phyloP scores from a whole-genome alignment of 139 green algal species.

The Tetradesmus lagerheimii region DNA sequence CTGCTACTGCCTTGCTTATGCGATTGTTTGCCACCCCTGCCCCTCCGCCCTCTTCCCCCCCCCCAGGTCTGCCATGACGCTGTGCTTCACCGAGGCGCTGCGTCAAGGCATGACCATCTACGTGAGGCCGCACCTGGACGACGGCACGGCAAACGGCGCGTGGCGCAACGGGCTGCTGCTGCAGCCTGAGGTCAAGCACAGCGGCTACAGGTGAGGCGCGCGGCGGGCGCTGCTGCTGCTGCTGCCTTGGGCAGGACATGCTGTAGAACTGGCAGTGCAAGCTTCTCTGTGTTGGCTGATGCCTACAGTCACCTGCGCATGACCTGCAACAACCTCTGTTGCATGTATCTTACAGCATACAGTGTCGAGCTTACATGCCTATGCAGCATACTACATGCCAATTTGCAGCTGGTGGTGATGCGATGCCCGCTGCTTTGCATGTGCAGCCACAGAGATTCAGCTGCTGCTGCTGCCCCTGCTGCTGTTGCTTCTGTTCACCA shows the following conservation, averaged over 20 bases:
- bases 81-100: constrained; percentile 52
- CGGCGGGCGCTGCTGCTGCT: background rate
- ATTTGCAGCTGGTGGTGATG: background rate
- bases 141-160: constrained; percentile 34
- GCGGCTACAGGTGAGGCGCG: constrained; percentile 18
- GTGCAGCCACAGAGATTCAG: background rate
- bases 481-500: background rate
- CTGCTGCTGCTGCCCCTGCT: background rate
- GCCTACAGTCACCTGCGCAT: too few relatives aligned
- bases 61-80: constrained; percentile 29
- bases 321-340: too few relatives aligned
- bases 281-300: too few relatives aligned
- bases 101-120: constrained; percentile 49
- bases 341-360: too few relatives aligned
- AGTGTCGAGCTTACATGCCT: too few relatives aligned
- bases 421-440: background rate
- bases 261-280: background rate
- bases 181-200: constrained; percentile 52
- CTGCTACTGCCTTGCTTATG: background rate
- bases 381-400: background rate
- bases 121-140: constrained; percentile 50
- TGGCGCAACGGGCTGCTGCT: constrained; percentile 68
- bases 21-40: background rate
- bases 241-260: background rate
- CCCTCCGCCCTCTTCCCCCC: background rate